phyloP scores from a whole-genome alignment of 1,139 yeast species.

The Geotrichum candidum region DNA sequence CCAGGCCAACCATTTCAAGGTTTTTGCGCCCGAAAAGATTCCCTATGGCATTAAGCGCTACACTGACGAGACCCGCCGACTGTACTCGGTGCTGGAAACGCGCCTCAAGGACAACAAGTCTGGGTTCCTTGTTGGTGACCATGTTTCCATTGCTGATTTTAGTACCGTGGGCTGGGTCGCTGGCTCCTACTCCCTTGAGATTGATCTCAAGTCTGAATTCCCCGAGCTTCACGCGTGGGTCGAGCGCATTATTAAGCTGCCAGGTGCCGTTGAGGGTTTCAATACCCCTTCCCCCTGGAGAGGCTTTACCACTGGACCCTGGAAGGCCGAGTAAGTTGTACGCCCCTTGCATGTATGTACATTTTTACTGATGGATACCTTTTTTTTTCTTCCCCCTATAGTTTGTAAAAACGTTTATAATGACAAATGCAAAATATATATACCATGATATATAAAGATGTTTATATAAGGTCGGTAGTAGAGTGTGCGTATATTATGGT shows the following conservation, averaged over 20 bases:
- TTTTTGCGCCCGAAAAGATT: constrained; percentile 43
- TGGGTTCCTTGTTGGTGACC: constrained; percentile 53
- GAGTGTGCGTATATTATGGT: neutral
- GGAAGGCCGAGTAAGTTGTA: constrained; percentile 1
- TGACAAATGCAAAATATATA: neutral
- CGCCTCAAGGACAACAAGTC: constrained; percentile 43
- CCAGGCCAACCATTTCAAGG: constrained; percentile 46
- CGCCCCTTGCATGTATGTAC: neutral
- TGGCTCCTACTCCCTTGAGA: constrained; percentile 27
- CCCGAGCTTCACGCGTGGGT: constrained; percentile 45
- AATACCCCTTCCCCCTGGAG: constrained; percentile 11
- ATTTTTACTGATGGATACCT: neutral
- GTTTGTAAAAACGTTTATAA: neutral
- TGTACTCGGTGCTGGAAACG: constrained; percentile 49
- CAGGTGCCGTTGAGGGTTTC: constrained; percentile 39
- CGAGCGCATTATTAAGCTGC: constrained; percentile 36
- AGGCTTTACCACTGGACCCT: constrained; percentile 11
- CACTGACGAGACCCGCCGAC: constrained; percentile 45
- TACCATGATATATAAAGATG: neutral
- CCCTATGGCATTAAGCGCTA: constrained; percentile 52
- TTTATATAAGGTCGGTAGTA: neutral
- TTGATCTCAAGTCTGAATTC: constrained; percentile 39
- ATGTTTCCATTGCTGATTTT: constrained; percentile 50
- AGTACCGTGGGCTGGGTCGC: constrained; percentile 40
- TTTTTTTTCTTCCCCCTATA: neutral